A percentile compares a stretch with the other conserved stretches of the same genome.
These are phyloP conservation scores for Xylaria sp. DNA, from an alignment of 2,329 filamentous ascomycete genomes.

Conservation along the genomic window DNA sequence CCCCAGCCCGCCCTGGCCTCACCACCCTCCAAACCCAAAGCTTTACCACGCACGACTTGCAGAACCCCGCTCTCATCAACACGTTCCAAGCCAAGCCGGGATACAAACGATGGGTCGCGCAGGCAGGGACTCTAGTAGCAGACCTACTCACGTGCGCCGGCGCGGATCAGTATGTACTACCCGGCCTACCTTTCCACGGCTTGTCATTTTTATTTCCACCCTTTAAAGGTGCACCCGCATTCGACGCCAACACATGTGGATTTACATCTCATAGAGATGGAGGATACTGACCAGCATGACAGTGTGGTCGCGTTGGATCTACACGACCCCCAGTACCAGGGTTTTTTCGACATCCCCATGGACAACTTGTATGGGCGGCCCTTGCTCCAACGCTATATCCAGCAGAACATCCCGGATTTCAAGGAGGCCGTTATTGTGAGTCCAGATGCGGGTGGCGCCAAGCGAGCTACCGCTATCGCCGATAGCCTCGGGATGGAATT, in stretches of 20 bases:
- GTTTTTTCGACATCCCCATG: conserved; percentile 98
- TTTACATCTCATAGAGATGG: conserved; percentile 18
- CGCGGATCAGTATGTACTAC: conserved; percentile 77
- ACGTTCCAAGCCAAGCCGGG: conserved; percentile 81
- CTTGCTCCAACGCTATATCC: conserved; percentile 72
- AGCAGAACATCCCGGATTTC: conserved; percentile 82
- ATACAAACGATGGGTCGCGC: conserved; percentile 98
- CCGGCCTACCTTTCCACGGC: conserved; percentile 20
- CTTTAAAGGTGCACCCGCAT: neutral
- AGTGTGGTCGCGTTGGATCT: conserved; percentile 94
- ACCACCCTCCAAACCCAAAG: conserved; percentile 51
- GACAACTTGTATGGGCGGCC: conserved; percentile 94
- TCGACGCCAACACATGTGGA: neutral
- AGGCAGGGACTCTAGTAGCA: conserved; percentile 92
- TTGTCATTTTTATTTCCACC: neutral
- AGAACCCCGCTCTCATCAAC: conserved; percentile 61
- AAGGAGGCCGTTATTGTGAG: conserved; percentile 91
- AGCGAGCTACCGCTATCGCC: conserved; percentile 92
- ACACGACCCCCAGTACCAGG: conserved; percentile 95
- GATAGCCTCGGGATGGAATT: conserved; percentile 94
- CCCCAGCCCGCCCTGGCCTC: conserved; percentile 43
- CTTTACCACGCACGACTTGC: conserved; percentile 69
- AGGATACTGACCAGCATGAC: conserved; percentile 35
- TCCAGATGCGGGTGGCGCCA: conserved; percentile 94
- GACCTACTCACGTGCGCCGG: conserved; percentile 94